Evolutionary conservation across 306 rosid species (phyloP), one percentile per base, ranked within the genome.

Genomic region (Fragaria vesca): DNA sequence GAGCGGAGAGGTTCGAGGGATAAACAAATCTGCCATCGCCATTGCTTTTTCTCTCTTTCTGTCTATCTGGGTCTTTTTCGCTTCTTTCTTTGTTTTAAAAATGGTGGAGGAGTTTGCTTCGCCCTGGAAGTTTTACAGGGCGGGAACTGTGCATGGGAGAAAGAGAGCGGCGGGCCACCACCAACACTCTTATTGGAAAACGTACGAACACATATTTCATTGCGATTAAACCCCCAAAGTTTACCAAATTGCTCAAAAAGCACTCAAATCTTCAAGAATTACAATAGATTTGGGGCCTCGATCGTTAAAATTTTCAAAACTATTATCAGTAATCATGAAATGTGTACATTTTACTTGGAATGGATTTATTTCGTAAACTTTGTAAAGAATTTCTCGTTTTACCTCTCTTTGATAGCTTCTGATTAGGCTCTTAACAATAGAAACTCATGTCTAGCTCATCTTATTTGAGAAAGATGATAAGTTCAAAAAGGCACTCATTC

Each of bases 1-100:
- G 11, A 28, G 67, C 65, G 48, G 40, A 66, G 38, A 38, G 30
- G 16, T 66, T 13, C 42, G 40, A 61, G 21, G 24, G 78, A 45
- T 58, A 46, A 66, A 77, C 85, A 70, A 77, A 73, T 72, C 46
- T 24, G 42, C 48, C n/a, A 72, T 69, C 54, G 46, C 57, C 75
- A 73, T 17, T 54, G 8, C 30, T 11, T 21, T 43, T 63, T 20
- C 50, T 46, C 21, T 66, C 21, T 32, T 16, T 28, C 9, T 52
- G 60, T 52, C 21, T 54, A 42, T 16, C 36, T 66, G 28, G 43
- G 54, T 76, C 63, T 76, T 76, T 26, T 60, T 26, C 2, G 26
- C 32, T 43, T 28, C 20, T 21, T 47, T 65, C 12, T 54, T 73
- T 13, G 40, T 58, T 58, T 74, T 0, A 10, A 10, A 45, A 55